Evolutionary conservation across 495 filamentous ascomycete genomes (phyloP).

Genomic region (Xylaria grammica): DNA sequence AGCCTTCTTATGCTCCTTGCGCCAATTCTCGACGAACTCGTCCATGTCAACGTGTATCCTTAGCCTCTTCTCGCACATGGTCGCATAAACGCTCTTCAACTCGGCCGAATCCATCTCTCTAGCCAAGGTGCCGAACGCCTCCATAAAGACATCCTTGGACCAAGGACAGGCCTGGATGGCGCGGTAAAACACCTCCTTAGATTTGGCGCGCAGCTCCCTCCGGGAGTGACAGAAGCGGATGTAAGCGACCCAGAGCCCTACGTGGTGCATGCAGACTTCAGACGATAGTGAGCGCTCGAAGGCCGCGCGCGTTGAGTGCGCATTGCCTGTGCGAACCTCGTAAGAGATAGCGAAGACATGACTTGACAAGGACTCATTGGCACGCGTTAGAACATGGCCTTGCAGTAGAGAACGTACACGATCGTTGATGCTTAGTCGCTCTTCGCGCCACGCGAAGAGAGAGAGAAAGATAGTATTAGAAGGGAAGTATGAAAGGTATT

Average conservation of each 20-base stretch:
- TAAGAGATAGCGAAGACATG: constrained; percentile 71
- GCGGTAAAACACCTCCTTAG: constrained; percentile 65
- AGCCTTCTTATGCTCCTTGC: constrained; percentile 27
- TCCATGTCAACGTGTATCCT: constrained; percentile 51
- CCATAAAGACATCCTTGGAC: constrained; percentile 72
- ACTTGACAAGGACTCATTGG: constrained; percentile 55
- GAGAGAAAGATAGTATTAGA: constrained; percentile 78
- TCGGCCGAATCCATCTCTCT: constrained; percentile 46
- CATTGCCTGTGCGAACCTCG: constrained; percentile 65
- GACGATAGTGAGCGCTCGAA: constrained; percentile 72
- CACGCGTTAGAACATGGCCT: constrained; percentile 47
- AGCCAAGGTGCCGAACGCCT: constrained; percentile 55
- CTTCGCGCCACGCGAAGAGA: constrained; percentile 73
- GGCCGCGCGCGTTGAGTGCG: constrained; percentile 64
- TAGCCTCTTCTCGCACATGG: constrained; percentile 46
- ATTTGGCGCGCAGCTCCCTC: constrained; percentile 37
- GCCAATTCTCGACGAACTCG: constrained; percentile 43
- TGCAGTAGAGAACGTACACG: constrained; percentile 67
- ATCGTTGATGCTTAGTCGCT: constrained; percentile 71
- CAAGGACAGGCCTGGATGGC: constrained; percentile 74
- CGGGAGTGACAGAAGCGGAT: constrained; percentile 55
- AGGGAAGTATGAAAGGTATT: constrained; percentile 68
- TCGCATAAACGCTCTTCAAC: constrained; percentile 57
- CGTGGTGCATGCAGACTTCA: constrained; percentile 43
- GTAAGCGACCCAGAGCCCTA: constrained; percentile 71